Percentiles rank a stretch among this genome's conserved stretches.
phyloP scores from a whole-genome alignment of 306 rosid genomes.

The Trifolium subterraneum region DNA sequence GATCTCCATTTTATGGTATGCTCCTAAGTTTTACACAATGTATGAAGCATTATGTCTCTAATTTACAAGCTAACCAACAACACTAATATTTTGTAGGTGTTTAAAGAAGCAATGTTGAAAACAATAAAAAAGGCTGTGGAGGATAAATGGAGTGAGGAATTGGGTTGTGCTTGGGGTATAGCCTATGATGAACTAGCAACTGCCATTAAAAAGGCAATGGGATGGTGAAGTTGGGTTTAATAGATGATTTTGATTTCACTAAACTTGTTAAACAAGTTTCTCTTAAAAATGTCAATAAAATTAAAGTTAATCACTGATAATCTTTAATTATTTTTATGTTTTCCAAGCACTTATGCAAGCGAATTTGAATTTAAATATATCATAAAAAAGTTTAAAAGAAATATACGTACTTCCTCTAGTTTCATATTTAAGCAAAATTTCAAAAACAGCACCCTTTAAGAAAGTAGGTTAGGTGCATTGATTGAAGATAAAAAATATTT shows the following conservation, averaged over 20 bases:
- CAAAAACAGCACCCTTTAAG: too few relatives aligned
- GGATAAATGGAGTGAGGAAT: slow-evolving; percentile 43
- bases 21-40: neutral
- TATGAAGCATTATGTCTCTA: neutral
- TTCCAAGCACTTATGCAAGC: neutral
- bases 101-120: slow-evolving; percentile 41
- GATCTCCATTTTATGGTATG: slow-evolving; percentile 43
- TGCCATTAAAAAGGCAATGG: slow-evolving; percentile 31
- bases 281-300: neutral
- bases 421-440: too few relatives aligned
- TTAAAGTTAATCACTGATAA: neutral
- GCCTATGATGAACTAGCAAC: slow-evolving; percentile 44
- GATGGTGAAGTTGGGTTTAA: neutral
- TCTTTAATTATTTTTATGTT: neutral
- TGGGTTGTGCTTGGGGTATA: slow-evolving; percentile 36
- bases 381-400: too few relatives aligned
- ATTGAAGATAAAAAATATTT: too few relatives aligned
- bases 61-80: neutral
- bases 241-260: slow-evolving; percentile 11
- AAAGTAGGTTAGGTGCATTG: too few relatives aligned
- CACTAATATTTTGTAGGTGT: slow-evolving; percentile 21
- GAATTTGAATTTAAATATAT: too few relatives aligned
- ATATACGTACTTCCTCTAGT: too few relatives aligned
- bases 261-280: slow-evolving; percentile 14
- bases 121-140: slow-evolving; percentile 43